These are phyloP conservation scores for Fusarium pseudograminearum DNA, from an alignment of 2,329 filamentous ascomycete species.

Conservation along the genomic window DNA sequence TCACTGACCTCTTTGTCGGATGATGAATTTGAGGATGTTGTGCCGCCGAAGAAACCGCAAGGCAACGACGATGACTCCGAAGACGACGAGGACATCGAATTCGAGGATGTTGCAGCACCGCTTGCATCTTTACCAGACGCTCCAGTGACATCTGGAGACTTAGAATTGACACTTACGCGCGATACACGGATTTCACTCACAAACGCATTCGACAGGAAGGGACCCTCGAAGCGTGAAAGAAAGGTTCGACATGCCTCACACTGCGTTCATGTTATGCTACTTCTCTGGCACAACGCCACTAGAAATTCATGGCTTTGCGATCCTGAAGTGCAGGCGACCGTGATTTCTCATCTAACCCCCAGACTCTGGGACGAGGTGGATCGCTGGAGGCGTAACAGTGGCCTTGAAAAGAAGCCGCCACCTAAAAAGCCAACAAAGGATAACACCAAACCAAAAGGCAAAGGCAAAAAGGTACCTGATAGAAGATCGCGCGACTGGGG, in stretches of 20 bases:
- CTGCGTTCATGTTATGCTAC: conserved; percentile 85
- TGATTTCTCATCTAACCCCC: conserved; percentile 78
- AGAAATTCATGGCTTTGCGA: conserved; percentile 89
- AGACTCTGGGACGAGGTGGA: conserved; percentile 79
- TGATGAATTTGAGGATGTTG: conserved; percentile 64
- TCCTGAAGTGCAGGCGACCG: conserved; percentile 76
- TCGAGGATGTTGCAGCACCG: conserved; percentile 74
- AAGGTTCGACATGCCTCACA: conserved; percentile 83
- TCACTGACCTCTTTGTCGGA: conserved; percentile 68
- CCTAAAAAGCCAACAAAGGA: conserved; percentile 44
- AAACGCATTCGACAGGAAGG: conserved; percentile 78
- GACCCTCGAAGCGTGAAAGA: conserved; percentile 85
- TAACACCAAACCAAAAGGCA: conserved; percentile 53
- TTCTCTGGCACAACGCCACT: conserved; percentile 90
- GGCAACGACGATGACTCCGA: conserved; percentile 52
- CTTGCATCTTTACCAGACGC: conserved; percentile 63
- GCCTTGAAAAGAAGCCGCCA: conserved; percentile 62
- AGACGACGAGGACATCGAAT: conserved; percentile 63
- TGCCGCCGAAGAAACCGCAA: conserved; percentile 53
- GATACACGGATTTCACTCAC: conserved; percentile 70
- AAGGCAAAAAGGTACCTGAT: conserved; percentile 52
- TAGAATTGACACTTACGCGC: conserved; percentile 77
- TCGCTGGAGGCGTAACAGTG: conserved; percentile 77
- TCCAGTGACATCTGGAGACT: conserved; percentile 69
- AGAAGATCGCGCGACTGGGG: conserved; percentile 74